Percentiles rank a stretch among this genome's conserved stretches.
Evolutionary conservation across 139 green algal species (phyloP).

Genomic region (Chlorella ohadii): DNA sequence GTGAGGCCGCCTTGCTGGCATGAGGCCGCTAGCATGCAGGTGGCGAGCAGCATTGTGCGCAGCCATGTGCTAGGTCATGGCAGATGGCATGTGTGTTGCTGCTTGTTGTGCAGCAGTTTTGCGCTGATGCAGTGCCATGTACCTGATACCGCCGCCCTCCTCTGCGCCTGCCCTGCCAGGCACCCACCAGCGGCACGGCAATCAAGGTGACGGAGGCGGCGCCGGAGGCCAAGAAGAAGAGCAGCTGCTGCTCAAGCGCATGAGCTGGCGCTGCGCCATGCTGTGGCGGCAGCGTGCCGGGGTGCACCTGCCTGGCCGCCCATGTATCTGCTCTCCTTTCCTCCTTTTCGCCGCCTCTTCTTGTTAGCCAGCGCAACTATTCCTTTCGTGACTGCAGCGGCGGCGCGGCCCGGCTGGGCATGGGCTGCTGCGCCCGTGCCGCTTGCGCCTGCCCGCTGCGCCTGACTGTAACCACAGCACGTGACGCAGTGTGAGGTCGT

Average conservation of each 20-base stretch:
- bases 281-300: neutral
- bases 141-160: neutral
- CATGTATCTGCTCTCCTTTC: neutral
- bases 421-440: too few relatives aligned
- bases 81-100: too few relatives aligned
- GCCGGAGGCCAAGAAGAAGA: conserved; percentile 62
- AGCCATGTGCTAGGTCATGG: too few relatives aligned
- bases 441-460: too few relatives aligned
- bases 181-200: conserved; percentile 48
- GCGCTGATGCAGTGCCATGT: neutral
- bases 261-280: conserved; percentile 9
- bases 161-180: neutral
- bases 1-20: neutral
- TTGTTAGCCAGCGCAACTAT: neutral
- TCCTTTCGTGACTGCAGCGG: neutral
- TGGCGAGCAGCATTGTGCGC: too few relatives aligned
- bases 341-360: neutral
- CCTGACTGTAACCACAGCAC: neutral
- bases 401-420: too few relatives aligned
- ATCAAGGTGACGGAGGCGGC: conserved; percentile 62
- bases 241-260: conserved; percentile 50
- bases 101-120: neutral
- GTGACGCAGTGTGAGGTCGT: too few relatives aligned
- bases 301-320: neutral
- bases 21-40: neutral